Base-by-base conservation (phyloP, 768 basidiomycete genomes). In the Megacollybia marginata region DNA sequence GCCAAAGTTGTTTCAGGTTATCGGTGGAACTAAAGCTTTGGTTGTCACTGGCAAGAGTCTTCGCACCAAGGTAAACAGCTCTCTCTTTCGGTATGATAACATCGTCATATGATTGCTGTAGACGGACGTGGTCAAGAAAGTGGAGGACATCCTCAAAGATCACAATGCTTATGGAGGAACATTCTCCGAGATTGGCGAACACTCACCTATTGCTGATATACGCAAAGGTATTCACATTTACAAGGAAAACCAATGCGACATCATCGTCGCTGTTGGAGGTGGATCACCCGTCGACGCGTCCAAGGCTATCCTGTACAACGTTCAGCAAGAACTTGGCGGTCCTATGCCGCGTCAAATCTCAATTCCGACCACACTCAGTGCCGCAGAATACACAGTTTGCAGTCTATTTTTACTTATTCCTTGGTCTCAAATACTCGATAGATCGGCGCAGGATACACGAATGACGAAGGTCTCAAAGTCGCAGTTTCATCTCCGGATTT, bases 211-310 rank as follows among this genome's bases (percentile, higher is more conserved):
- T 48, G 76, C 79, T 20, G 85, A 78, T 11, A 85, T 89, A 54
- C 65, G 69, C 15, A 70, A 69, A 12, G 85, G 80, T 28, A 69
- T 80, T 49, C 66, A 78, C 52, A 60, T 67, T 2, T 80, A 85
- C 67, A 75, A 70, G 42, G 71, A 79, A 9, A 64, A 73, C 19
- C 71, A 71, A 10, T 84, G 84, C 51, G 82, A 89, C 59, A 71
- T 82, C 18, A 78, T 90, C 55, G 75, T 92, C 35, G 69, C 85
- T 23, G 72, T 90, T 40, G 89, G 89, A 2, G 88, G 89, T 19
- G 89, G 88, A 45, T 89, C 87, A 1, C 86, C 88, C 11, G 71
- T 90, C 51, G 89, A 90, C 61, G 86, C 83, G 1, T 69, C 84
- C 18, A 91, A 92, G 60, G 81, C 80, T 0, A 83, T 90, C 28